Evolutionary conservation across 805 yeast genomes (phyloP).

Genomic region (Candida silvatica): DNA sequence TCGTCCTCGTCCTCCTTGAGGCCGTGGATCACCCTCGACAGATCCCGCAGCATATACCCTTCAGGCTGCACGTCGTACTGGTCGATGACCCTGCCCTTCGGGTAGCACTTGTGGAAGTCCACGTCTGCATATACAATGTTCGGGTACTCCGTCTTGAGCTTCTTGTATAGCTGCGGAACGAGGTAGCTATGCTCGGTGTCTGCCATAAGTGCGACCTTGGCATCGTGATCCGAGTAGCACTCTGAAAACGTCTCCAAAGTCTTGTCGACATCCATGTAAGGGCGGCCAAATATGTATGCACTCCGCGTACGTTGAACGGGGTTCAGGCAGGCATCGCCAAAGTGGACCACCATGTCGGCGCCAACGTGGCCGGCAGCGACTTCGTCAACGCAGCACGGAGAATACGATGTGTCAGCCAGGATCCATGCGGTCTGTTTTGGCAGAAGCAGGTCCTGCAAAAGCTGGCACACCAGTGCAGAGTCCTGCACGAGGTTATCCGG

Average conservation of each 20-base stretch:
- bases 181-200: slow-evolving; percentile 57
- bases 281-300: slow-evolving; percentile 71
- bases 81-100: slow-evolving; percentile 19
- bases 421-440: slow-evolving; percentile 51
- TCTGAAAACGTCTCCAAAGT: slow-evolving; percentile 32
- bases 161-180: slow-evolving; percentile 30
- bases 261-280: slow-evolving; percentile 36
- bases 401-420: slow-evolving; percentile 91
- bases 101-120: slow-evolving; percentile 20
- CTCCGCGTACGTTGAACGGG: slow-evolving; percentile 68
- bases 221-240: slow-evolving; percentile 30
- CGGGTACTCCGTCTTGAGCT: slow-evolving; percentile 24
- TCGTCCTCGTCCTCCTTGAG: slow-evolving; percentile 21
- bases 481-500: slow-evolving; percentile 79
- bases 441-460: slow-evolving; percentile 33
- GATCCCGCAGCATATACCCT: slow-evolving; percentile 8
- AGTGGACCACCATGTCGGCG: slow-evolving; percentile 82
- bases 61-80: slow-evolving; percentile 1
- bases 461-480: slow-evolving; percentile 60
- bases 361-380: slow-evolving; percentile 91
- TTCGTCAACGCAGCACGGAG: slow-evolving; percentile 93
- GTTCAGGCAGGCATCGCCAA: slow-evolving; percentile 91
- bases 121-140: slow-evolving; percentile 31
- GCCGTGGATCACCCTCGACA: slow-evolving; percentile 26
- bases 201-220: slow-evolving; percentile 58